Base-by-base conservation (phyloP, 2,329 filamentous ascomycete genomes). In the Phialemonium atrogriseum region DNA sequence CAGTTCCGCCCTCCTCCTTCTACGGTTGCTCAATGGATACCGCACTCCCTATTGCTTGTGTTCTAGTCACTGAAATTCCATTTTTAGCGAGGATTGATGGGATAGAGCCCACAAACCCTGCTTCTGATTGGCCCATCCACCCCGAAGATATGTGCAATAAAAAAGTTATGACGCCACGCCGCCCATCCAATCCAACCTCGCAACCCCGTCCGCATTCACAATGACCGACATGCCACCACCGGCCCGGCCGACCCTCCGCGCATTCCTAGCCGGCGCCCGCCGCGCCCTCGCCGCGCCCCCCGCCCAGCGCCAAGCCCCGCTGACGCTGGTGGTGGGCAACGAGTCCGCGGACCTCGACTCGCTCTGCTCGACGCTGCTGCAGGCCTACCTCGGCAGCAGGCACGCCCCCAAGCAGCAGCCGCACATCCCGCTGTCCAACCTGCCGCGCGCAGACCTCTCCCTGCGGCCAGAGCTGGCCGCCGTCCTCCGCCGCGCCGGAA, bases 291-390 rank as follows among this genome's bases (percentile, higher is more conserved):
- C 56, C 2, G 53, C 59, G 5, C 60, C 68, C 3, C 52, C 61
- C 1, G 45, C 60, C 5, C 62, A 68, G 39, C 56, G 66, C 10
- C 44, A 56, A 1, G 52, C 47, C 4, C 71, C 72, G 3, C 44
- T 80, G 33, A 74, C 68, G 3, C 69, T 82, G 45, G 74, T 82
- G 4, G 63, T 80, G 7, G 77, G 77, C 24, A 82, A 82, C 41
- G 77, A 82, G 52, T 77, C 77, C 14, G 77, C 75, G 83, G 84
- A 91, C 45, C 77, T 91, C 33, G 84, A 91, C 58, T 88, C 84
- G 2, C 70, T 91, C 43, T 84, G 80, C 54, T 80, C 76, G 17
- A 74, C 84, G 16, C 58, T 91, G 12, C 57, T 88, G 16, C 75
- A 81, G 37, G 81, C 84, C 35, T 91, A 88, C 55, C 62, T 89